These are phyloP conservation scores for Stentor coeruleus DNA, from an alignment of 73 alveolate genomes.

Conservation along the genomic window DNA sequence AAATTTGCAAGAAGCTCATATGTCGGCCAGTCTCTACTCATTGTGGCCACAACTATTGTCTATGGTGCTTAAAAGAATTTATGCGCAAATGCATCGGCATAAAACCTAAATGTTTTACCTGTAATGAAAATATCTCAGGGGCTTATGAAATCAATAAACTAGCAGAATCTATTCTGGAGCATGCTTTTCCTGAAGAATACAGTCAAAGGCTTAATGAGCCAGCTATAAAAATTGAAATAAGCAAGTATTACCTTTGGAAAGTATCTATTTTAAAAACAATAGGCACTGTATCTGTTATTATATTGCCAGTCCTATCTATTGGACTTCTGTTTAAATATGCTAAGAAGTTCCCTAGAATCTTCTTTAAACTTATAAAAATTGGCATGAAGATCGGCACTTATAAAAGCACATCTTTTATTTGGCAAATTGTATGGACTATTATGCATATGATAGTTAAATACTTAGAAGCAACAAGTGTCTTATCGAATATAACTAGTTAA, in stretches of 20 bases:
- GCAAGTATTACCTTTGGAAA: background rate
- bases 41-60: constrained; percentile 16
- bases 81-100: background rate
- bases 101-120: background rate
- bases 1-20: background rate
- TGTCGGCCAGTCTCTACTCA: constrained; percentile 17
- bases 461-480: background rate
- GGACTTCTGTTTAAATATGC: background rate
- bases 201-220: background rate
- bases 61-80: background rate
- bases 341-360: background rate
- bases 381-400: background rate
- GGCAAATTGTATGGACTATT: background rate
- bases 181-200: background rate
- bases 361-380: background rate
- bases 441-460: background rate
- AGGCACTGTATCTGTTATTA: background rate
- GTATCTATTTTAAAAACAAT: background rate
- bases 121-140: background rate
- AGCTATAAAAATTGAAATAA: no score
- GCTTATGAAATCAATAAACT: background rate
- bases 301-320: background rate
- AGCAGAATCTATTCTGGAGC: background rate
- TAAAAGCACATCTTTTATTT: background rate
- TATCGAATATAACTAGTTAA: background rate